Evolutionary conservation across 768 basidiomycete genomes (phyloP).

Genomic region (Glaciozyma martinii): DNA sequence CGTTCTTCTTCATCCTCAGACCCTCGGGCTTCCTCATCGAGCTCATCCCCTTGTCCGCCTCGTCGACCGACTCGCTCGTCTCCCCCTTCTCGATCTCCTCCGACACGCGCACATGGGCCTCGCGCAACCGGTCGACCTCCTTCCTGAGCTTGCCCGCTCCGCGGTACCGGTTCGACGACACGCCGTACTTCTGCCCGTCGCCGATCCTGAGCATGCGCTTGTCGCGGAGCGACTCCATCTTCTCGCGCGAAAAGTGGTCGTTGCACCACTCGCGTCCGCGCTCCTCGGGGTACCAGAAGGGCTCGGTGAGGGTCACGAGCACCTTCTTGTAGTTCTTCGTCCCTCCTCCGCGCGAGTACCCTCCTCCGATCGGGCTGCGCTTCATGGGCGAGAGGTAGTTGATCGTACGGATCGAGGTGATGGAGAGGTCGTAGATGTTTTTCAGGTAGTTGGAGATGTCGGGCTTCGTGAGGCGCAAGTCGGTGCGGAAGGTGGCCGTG

Average conservation of each 20-base stretch:
- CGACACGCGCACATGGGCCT: no score
- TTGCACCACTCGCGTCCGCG: constrained; percentile 30
- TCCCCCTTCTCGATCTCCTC: constrained; percentile 2
- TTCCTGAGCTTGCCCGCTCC: constrained; percentile 22
- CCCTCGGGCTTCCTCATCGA: constrained; percentile 14
- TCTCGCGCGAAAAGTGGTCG: constrained; percentile 33
- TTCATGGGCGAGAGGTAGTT: constrained; percentile 31
- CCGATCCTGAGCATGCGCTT: constrained; percentile 32
- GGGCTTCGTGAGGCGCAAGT: constrained; percentile 34
- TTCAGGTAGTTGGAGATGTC: constrained; percentile 35
- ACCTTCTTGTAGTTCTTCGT: constrained; percentile 35
- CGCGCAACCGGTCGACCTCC: constrained; percentile 12
- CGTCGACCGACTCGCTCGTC: constrained; percentile 8
- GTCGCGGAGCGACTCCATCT: constrained; percentile 31
- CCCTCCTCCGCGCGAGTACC: constrained; percentile 20
- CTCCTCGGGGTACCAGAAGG: constrained; percentile 36
- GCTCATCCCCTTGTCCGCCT: constrained; percentile 11
- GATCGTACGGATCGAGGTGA: constrained; percentile 32
- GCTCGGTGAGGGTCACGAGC: constrained; percentile 30
- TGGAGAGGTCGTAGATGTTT: constrained; percentile 33
- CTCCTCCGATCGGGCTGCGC: constrained; percentile 31
- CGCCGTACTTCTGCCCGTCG: constrained; percentile 27
- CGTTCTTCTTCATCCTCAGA: constrained; percentile 24
- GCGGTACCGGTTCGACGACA: constrained; percentile 16
- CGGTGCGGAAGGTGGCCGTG: constrained; percentile 34